These are phyloP conservation scores for Paramecium pentaurelia DNA, from an alignment of 73 alveolate genomes.

Conservation along the genomic window DNA sequence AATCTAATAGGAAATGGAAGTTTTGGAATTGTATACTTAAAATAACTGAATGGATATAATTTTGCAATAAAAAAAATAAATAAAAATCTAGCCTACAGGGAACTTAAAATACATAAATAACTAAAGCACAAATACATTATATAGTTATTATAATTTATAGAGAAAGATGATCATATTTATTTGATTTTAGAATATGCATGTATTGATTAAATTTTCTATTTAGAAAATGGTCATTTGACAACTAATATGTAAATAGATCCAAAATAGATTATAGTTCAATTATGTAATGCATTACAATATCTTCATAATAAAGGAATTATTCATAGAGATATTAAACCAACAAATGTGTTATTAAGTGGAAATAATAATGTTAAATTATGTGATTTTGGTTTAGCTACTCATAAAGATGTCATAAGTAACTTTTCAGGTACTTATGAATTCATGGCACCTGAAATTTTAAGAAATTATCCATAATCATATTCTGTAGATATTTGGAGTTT, in stretches of 20 bases:
- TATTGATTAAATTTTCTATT: neutral
- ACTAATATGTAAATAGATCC: neutral
- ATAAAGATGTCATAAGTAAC: neutral
- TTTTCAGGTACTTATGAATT: conserved; percentile 63
- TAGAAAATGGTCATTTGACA: conserved; percentile 4
- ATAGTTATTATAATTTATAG: neutral
- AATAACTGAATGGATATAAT: conserved; percentile 19
- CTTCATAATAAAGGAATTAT: conserved; percentile 51
- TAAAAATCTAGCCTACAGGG: neutral
- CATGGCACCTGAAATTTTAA: conserved; percentile 64
- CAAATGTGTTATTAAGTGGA: conserved; percentile 57
- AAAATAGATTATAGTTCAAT: neutral
- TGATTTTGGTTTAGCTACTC: conserved; percentile 62
- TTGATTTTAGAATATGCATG: conserved; percentile 17
- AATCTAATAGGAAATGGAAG: neutral
- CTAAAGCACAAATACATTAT: neutral
- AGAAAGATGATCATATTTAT: neutral
- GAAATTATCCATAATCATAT: conserved; percentile 27
- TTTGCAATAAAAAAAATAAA: conserved; percentile 3
- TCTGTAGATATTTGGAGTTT: conserved; percentile 66
- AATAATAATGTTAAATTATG: conserved; percentile 53
- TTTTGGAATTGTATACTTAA: neutral
- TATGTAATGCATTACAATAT: conserved; percentile 40
- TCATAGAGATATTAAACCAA: conserved; percentile 74
- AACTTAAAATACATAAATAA: neutral